Conservation (phyloP, 805 yeast genomes). For the Nakazawaea wyomingensis region DNA sequence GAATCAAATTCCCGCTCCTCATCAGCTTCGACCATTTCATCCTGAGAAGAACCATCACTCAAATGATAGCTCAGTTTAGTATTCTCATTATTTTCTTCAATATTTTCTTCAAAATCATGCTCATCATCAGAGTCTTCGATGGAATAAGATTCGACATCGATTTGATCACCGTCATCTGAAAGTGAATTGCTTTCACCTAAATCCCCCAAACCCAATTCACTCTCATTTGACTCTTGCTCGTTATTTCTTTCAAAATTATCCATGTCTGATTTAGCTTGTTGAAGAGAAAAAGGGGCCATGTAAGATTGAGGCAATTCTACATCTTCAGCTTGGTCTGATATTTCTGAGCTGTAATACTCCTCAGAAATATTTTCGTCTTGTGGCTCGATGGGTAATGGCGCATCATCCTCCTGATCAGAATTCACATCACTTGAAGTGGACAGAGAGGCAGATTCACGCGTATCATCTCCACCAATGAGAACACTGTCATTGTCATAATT, state of each 20-base stretch:
- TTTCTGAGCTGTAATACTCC: background rate
- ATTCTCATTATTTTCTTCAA: background rate
- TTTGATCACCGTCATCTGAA: too few relatives aligned
- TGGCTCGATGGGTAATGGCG: too few relatives aligned
- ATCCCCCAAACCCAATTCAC: background rate
- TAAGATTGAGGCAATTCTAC: too few relatives aligned
- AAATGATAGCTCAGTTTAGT: background rate
- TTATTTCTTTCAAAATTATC: too few relatives aligned
- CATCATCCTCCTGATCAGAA: background rate
- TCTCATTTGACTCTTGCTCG: too few relatives aligned
- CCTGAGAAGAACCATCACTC: constrained; percentile 4
- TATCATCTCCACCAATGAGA: too few relatives aligned
- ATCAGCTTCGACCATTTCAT: constrained; percentile 5
- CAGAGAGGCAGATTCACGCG: too few relatives aligned
- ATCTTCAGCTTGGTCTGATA: too few relatives aligned
- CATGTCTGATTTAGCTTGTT: too few relatives aligned
- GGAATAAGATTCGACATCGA: background rate
- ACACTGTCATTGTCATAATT: too few relatives aligned
- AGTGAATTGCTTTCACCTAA: constrained; percentile 9
- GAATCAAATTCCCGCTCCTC: constrained; percentile 13
- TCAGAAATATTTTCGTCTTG: too few relatives aligned
- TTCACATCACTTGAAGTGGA: constrained; percentile 15
- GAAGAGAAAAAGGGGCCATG: constrained; percentile 2
- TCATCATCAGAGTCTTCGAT: too few relatives aligned
- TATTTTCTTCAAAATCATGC: background rate